Evolutionary conservation across 805 yeast genomes (phyloP).

Genomic region (Metschnikowia gelsemii): DNA sequence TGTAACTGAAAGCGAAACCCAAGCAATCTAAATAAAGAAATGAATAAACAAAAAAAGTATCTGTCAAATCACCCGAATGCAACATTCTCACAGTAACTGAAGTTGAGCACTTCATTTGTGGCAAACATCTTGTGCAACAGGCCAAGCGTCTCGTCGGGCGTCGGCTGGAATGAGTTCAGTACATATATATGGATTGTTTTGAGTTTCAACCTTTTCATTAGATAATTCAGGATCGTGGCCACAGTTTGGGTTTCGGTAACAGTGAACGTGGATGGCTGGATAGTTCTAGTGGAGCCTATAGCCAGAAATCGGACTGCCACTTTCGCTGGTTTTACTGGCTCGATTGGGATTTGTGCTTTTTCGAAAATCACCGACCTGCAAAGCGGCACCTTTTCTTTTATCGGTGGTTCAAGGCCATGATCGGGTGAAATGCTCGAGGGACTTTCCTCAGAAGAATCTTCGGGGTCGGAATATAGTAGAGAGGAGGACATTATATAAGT

Average conservation of each 20-base stretch:
- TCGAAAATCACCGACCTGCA: conserved; percentile 11
- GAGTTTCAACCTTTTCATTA: conserved; percentile 25
- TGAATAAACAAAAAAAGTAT: background rate
- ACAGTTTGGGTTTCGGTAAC: conserved; percentile 49
- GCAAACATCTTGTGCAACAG: conserved; percentile 31
- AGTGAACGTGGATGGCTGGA: conserved; percentile 51
- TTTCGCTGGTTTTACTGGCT: conserved; percentile 21
- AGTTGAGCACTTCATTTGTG: conserved; percentile 35
- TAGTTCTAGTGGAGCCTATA: conserved; percentile 54
- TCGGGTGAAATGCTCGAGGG: conserved; percentile 3
- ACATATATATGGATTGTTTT: conserved; percentile 34
- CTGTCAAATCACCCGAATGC: conserved; percentile 36
- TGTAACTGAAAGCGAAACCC: no score
- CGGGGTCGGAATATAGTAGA: conserved; percentile 16
- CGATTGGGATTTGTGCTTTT: background rate
- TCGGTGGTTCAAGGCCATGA: conserved; percentile 9
- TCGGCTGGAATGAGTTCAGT: conserved; percentile 42
- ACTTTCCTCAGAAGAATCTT: conserved; percentile 7
- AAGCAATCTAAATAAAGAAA: no score
- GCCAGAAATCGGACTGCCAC: conserved; percentile 56
- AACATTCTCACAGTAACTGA: conserved; percentile 39
- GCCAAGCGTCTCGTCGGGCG: conserved; percentile 39
- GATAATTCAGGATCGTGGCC: conserved; percentile 45
- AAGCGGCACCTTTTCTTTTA: conserved; percentile 12
- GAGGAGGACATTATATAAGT: conserved; percentile 13